Percentiles rank a stretch among this genome's conserved stretches.
phyloP scores from a whole-genome alignment of 257 asterid genomes.

The Echites panduratus region DNA sequence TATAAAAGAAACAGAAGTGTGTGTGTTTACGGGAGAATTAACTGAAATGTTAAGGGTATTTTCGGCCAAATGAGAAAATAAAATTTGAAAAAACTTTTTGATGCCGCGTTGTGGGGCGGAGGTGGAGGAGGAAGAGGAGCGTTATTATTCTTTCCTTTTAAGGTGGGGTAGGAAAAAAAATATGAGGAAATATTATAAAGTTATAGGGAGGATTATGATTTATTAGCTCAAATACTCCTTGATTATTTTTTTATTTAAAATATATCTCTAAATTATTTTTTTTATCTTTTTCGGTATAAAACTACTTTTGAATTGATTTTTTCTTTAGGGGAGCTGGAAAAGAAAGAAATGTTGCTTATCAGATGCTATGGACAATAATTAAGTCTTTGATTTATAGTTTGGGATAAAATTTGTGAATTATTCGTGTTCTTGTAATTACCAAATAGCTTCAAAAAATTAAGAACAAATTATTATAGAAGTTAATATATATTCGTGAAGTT shows the following conservation, averaged over 20 bases:
- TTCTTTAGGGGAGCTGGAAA: too few relatives aligned
- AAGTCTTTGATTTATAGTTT: too few relatives aligned
- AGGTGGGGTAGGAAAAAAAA: background rate
- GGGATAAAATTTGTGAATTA: too few relatives aligned
- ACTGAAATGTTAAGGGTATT: slow-evolving; percentile 28
- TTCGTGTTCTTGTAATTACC: too few relatives aligned
- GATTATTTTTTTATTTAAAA: background rate
- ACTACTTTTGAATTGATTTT: background rate
- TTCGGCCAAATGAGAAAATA: slow-evolving; percentile 16
- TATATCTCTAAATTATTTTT: background rate
- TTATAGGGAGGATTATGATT: too few relatives aligned
- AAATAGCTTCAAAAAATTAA: too few relatives aligned
- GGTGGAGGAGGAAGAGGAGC: slow-evolving; percentile 25
- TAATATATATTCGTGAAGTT: too few relatives aligned
- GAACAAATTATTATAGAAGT: too few relatives aligned
- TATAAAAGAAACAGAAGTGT: background rate
- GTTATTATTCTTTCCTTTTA: slow-evolving; percentile 14
- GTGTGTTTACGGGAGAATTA: slow-evolving; percentile 4
- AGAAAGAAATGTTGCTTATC: too few relatives aligned
- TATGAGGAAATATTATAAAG: background rate
- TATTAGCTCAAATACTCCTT: background rate
- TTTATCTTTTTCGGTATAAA: background rate
- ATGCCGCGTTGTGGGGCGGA: slow-evolving; percentile 44
- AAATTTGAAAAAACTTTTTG: slow-evolving; percentile 33
- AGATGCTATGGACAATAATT: too few relatives aligned